These are phyloP conservation scores for Parasarocladium wereldwijsianum DNA, from an alignment of 2,329 filamentous ascomycete genomes.

Conservation along the genomic window DNA sequence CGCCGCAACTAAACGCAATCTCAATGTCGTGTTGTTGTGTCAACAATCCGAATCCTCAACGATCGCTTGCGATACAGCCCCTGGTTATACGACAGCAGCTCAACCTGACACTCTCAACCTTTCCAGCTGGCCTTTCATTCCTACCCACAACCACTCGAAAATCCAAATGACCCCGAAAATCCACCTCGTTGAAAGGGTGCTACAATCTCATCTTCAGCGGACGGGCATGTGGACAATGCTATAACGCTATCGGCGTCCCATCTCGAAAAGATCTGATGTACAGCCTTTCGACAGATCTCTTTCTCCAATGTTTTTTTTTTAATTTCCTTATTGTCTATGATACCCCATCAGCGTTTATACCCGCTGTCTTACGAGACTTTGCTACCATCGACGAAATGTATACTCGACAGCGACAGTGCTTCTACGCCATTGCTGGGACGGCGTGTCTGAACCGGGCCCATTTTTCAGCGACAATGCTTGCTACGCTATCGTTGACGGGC, in stretches of 20 bases:
- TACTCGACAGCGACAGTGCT: slow-evolving; percentile 40
- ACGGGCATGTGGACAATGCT: too few species aligned
- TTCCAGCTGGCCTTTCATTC: too few species aligned
- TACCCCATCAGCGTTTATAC: slow-evolving; percentile 31
- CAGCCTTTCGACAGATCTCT: slow-evolving; percentile 5
- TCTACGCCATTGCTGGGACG: slow-evolving; percentile 41
- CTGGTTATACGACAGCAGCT: too few species aligned
- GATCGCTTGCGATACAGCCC: too few species aligned
- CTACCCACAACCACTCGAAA: too few species aligned
- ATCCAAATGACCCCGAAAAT: too few species aligned
- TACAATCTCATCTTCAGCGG: too few species aligned
- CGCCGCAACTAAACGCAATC: slow-evolving; percentile 1
- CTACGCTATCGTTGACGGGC: slow-evolving; percentile 35
- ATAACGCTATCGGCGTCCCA: slow-evolving; percentile 29
- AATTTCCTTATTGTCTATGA: slow-evolving; percentile 16
- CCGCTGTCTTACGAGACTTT: slow-evolving; percentile 26
- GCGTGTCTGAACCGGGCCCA: slow-evolving; percentile 32
- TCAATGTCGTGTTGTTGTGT: too few species aligned
- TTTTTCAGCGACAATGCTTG: slow-evolving; percentile 33
- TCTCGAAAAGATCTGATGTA: slow-evolving; percentile 5
- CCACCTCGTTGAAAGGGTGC: too few species aligned
- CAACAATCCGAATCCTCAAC: slow-evolving; percentile 20
- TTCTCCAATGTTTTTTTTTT: slow-evolving; percentile 8
- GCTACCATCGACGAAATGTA: slow-evolving; percentile 9
- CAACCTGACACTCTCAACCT: too few species aligned